Conservation (phyloP, 164 flowering plant genomes). For the Cinnamomum micranthum region DNA sequence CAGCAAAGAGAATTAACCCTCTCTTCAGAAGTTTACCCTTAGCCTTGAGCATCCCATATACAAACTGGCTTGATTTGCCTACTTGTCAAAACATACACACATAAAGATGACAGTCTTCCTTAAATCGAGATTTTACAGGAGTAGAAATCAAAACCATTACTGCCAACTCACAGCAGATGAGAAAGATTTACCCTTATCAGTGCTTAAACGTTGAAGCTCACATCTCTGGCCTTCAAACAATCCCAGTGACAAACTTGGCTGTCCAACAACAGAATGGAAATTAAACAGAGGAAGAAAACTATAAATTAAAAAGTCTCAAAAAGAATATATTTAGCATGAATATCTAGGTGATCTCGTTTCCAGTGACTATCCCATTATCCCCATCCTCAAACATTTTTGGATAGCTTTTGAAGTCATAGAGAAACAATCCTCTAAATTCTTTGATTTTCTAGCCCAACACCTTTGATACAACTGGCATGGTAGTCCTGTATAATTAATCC, state of each 20-base stretch:
- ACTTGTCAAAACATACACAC: conserved; percentile 14
- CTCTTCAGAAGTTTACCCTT: conserved; percentile 24
- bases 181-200: conserved; percentile 40
- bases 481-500: background rate
- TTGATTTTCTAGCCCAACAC: background rate
- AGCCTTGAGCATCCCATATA: conserved; percentile 17
- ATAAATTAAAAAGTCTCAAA: background rate
- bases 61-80: conserved; percentile 26
- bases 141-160: background rate
- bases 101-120: background rate
- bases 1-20: conserved; percentile 31
- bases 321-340: background rate
- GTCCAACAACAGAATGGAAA: conserved; percentile 17
- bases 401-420: background rate
- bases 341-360: background rate
- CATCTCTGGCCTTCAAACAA: conserved; percentile 21
- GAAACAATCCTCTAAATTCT: background rate
- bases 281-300: conserved; percentile 1
- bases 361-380: background rate
- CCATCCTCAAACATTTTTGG: background rate
- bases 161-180: conserved; percentile 1
- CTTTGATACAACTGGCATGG: background rate
- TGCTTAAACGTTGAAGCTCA: conserved; percentile 25
- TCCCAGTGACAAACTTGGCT: conserved; percentile 35
- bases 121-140: too few relatives aligned